Evolutionary conservation across 495 filamentous ascomycete species (phyloP), one percentile per base, ranked within the genome.

Genomic region (Aeminium ludgeri): DNA sequence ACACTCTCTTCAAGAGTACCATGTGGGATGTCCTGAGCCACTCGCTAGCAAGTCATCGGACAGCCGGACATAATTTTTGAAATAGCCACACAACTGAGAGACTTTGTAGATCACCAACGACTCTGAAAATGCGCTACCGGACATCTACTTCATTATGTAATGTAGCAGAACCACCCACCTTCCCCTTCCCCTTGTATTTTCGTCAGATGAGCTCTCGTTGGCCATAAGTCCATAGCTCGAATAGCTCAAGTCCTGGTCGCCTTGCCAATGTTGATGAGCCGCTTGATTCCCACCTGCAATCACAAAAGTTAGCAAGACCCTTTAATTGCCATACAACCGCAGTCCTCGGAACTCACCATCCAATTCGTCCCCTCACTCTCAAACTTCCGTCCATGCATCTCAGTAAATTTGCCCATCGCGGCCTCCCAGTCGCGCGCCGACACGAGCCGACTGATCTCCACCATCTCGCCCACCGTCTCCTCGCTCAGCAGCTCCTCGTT

Each of bases 231-330:
- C n/a, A n/a, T n/a, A n/a, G n/a, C n/a, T n/a, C n/a, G n/a, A n/a
- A n/a, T n/a, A n/a, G n/a, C n/a, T 30, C 28, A 30, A 30, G n/a
- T 30, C 18, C 30, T 39, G 5, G 36, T 28, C 36, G 30, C 36
- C 57, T 77, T 77, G 64, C 83, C 89, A 83, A 93, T 91, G 56
- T 74, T 75, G 50, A 95, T 85, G 50, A 95, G 66, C 41, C 87
- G 73, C 65, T 92, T 95, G 19, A 95, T 78, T 47, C 86, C 86
- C 46, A 85, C 78, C 83, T 92, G 42, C 42, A 37, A 38, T n/a
- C 16, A 2, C 17, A 2, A 34, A n/a, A n/a, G 41, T 49, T 45
- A 55, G 32, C 32, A 39, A 10, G 20, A 11, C 13, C 2, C 4
- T 30, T 10, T 10, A n/a, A n/a, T n/a, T n/a, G 11, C 38, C 12